These are phyloP conservation scores for Agaricus subrufescens DNA, from an alignment of 768 basidiomycete species.

Conservation along the genomic window DNA sequence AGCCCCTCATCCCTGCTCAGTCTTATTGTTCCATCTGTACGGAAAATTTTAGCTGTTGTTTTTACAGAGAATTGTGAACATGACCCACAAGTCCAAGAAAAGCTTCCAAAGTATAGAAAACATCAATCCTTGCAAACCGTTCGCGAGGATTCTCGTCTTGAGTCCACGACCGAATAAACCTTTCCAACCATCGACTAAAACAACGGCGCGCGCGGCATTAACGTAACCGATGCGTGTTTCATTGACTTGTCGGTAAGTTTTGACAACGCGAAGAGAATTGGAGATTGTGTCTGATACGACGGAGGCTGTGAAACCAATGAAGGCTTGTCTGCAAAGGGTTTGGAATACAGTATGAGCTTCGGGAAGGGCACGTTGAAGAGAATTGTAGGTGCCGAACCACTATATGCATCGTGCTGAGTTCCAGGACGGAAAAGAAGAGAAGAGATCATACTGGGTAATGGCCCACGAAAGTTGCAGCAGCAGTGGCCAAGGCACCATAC, in stretches of 20 bases:
- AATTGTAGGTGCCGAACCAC: slow-evolving; percentile 90
- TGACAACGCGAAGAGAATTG: slow-evolving; percentile 88
- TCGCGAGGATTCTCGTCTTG: slow-evolving; percentile 84
- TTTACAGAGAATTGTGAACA: not conserved
- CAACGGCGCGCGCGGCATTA: slow-evolving; percentile 72
- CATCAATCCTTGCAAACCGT: slow-evolving; percentile 88
- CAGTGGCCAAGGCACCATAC: slow-evolving; percentile 91
- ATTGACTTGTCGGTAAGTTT: slow-evolving; percentile 94
- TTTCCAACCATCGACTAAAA: slow-evolving; percentile 67
- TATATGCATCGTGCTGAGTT: slow-evolving; percentile 18
- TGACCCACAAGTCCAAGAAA: slow-evolving; percentile 81
- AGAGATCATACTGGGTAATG: slow-evolving; percentile 66
- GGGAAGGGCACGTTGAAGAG: slow-evolving; percentile 61
- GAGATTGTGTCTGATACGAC: slow-evolving; percentile 81
- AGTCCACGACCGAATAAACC: slow-evolving; percentile 88
- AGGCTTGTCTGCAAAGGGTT: slow-evolving; percentile 72
- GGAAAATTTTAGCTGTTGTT: not conserved
- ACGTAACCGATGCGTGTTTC: slow-evolving; percentile 75
- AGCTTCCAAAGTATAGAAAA: slow-evolving; percentile 90
- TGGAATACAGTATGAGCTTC: slow-evolving; percentile 43
- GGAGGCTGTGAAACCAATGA: slow-evolving; percentile 89
- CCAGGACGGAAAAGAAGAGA: not conserved
- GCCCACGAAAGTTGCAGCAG: slow-evolving; percentile 91
- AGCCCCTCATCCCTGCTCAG: slow-evolving; percentile 8
- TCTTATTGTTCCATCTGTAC: slow-evolving; percentile 26